A percentile compares a stretch with the other conserved stretches of the same genome.
Evolutionary conservation across 805 yeast species (phyloP).

Genomic region (Saccharomycopsis javanensis): DNA sequence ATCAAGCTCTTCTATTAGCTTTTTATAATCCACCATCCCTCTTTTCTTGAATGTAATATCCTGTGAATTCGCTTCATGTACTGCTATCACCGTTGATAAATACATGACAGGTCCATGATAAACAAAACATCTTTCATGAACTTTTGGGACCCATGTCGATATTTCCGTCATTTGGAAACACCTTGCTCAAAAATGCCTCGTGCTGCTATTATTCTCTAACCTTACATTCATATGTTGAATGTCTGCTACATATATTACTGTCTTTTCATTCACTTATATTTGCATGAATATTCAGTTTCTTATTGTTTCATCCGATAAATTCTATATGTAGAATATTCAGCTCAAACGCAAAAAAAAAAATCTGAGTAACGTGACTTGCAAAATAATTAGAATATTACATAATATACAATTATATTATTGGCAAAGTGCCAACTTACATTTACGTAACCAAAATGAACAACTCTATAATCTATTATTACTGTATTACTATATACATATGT

Average conservation of each 20-base stretch:
- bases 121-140: slow-evolving; percentile 46
- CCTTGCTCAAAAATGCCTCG: neutral
- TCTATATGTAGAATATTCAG: neutral
- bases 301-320: neutral
- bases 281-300: too few species aligned
- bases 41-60: slow-evolving; percentile 27
- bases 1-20: slow-evolving; percentile 26
- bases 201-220: neutral
- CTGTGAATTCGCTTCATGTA: slow-evolving; percentile 44
- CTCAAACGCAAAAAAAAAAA: too few species aligned
- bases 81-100: slow-evolving; percentile 68
- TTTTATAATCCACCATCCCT: neutral
- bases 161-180: neutral
- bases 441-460: neutral
- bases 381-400: too few species aligned
- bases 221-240: too few species aligned
- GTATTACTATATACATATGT: neutral
- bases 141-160: slow-evolving; percentile 3
- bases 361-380: neutral
- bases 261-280: too few species aligned
- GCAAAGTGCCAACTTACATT: too few species aligned
- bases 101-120: slow-evolving; percentile 86
- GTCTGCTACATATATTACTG: too few species aligned
- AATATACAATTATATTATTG: too few species aligned
- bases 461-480: neutral